Conservation (phyloP, 2,329 filamentous ascomycete species). For the Hyphodiscus sp. region DNA sequence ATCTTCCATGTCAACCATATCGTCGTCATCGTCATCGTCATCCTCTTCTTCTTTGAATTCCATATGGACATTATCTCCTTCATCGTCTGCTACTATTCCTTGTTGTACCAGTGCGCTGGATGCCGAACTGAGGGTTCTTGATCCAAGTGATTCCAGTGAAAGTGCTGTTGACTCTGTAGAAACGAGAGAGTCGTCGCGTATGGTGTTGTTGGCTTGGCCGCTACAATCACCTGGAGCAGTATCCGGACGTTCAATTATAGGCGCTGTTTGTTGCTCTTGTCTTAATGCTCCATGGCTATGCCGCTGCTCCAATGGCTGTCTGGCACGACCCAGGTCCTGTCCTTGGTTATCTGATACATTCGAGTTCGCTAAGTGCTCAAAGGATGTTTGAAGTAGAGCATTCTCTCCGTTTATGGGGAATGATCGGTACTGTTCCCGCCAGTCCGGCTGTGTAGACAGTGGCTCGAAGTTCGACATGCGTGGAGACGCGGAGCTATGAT, state of each 20-base stretch:
- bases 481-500: slow-evolving; percentile 29
- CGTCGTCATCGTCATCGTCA: slow-evolving; percentile 46
- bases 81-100: slow-evolving; percentile 35
- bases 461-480: slow-evolving; percentile 34
- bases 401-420: slow-evolving; percentile 27
- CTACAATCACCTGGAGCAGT: slow-evolving; percentile 26
- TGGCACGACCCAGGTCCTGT: slow-evolving; percentile 14
- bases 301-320: slow-evolving; percentile 26
- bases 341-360: slow-evolving; percentile 16
- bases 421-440: slow-evolving; percentile 31
- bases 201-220: slow-evolving; percentile 26
- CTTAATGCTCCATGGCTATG: slow-evolving; percentile 25
- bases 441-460: slow-evolving; percentile 30
- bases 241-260: slow-evolving; percentile 25
- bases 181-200: slow-evolving; percentile 35
- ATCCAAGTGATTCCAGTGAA: slow-evolving; percentile 31
- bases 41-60: slow-evolving; percentile 29
- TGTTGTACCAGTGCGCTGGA: slow-evolving; percentile 34
- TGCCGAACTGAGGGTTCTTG: slow-evolving; percentile 36
- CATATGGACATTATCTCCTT: slow-evolving; percentile 37
- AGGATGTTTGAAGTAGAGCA: slow-evolving; percentile 22
- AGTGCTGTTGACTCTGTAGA: slow-evolving; percentile 35
- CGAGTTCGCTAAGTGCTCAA: slow-evolving; percentile 22
- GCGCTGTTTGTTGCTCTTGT: slow-evolving; percentile 19
- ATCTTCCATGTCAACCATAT: slow-evolving; percentile 44